These are phyloP conservation scores for Seiridium unicorne DNA, from an alignment of 2,329 filamentous ascomycete genomes.

Conservation along the genomic window DNA sequence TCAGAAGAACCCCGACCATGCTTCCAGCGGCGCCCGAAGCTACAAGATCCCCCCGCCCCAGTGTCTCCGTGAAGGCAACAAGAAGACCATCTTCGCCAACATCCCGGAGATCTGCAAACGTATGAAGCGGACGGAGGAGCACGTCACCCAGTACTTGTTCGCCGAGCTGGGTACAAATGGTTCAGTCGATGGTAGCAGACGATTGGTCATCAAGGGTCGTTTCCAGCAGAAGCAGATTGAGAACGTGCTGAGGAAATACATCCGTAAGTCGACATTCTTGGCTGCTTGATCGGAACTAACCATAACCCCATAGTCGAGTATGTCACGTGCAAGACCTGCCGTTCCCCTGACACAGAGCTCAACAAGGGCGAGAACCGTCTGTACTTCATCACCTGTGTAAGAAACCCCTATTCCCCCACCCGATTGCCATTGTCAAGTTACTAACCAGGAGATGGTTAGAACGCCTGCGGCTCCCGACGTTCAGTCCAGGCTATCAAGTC, in stretches of 20 bases:
- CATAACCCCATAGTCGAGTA: constrained; percentile 69
- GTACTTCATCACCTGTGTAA: constrained; percentile 89
- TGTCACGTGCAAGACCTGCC: constrained; percentile 98
- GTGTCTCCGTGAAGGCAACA: constrained; percentile 99
- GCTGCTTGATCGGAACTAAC: not conserved
- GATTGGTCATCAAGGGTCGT: constrained; percentile 97
- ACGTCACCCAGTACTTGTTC: constrained; percentile 95
- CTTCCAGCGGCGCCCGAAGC: constrained; percentile 83
- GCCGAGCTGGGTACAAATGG: constrained; percentile 97
- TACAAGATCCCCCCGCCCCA: constrained; percentile 99
- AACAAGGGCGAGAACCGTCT: constrained; percentile 99
- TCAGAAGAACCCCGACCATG: constrained; percentile 95
- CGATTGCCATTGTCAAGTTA: no score
- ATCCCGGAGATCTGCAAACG: constrained; percentile 98
- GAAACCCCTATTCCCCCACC: no score
- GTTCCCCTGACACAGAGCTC: constrained; percentile 90
- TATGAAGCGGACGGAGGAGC: constrained; percentile 98
- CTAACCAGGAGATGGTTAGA: constrained; percentile 30
- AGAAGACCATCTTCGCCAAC: constrained; percentile 99
- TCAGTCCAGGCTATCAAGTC: constrained; percentile 98
- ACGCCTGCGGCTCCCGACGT: constrained; percentile 78
- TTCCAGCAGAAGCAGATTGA: constrained; percentile 99
- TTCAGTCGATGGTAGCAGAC: constrained; percentile 87
- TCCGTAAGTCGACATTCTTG: constrained; percentile 59
- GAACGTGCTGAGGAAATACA: constrained; percentile 93